Base-by-base conservation (phyloP, 805 yeast genomes). In the Candida hungchunana region DNA sequence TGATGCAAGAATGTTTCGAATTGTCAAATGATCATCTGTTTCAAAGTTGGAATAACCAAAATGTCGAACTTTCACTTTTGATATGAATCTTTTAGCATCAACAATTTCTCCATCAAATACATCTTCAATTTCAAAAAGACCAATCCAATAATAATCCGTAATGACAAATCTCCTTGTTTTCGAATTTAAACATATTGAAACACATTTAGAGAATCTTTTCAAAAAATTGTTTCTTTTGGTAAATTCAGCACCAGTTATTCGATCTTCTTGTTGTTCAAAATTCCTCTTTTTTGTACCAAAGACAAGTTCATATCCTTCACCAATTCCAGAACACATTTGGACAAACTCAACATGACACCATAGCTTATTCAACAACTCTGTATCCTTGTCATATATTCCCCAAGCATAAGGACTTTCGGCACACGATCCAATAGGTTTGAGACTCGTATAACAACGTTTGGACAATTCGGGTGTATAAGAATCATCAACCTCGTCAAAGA, bases 291-390 rank as follows among this genome's bases (percentile, higher is more conserved):
- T 26, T 7, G 48, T 26, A 9, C 50, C 39, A 26, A 52, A 48
- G n/a, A 38, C 47, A 9, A 52, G 13, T 34, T 51, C 56, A 38
- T 54, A 54, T 9, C 58, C 58, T 39, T 54, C 58, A 10, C 37
- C 43, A n/a, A 54, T 34, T 1, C 53, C 57, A 6, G 43, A 18
- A 16, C 49, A 34, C 18, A 51, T 8, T 24, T 47, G 42, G 4
- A 46, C 47, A 7, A 51, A 21, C 24, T 54, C 58, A 18, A 50
- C 47, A 39, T 54, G 58, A 7, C 42, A 48, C 26, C 50, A 29
- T 5, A 52, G 19, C 25, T 42, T 44, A 27, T 51, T 50, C 13
- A 52, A 10, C 20, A 52, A 19, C 6, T 15, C 19, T 0, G 51
- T 46, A 8, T 45, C 48, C 6, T 29, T 22, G 27, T 52, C 56